Percentiles rank a stretch among this genome's conserved stretches.
Conservation (phyloP, 176 grass and related monocot species). For the Lolium multiflorum region DNA sequence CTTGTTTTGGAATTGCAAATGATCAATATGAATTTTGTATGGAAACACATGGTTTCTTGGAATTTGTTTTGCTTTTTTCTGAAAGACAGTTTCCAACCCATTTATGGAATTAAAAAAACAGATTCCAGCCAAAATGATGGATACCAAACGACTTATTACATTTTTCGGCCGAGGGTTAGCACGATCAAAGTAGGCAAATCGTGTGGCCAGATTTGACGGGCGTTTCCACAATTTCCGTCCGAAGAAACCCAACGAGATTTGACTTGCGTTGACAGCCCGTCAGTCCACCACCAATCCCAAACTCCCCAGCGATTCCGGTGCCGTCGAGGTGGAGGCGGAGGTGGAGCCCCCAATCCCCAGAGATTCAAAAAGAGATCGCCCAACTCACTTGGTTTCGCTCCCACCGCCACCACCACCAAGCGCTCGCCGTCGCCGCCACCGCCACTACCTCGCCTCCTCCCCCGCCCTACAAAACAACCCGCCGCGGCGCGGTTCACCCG, state of each 20-base stretch:
- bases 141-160: neutral
- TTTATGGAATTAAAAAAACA: too few species aligned
- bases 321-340: neutral
- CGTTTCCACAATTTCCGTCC: neutral
- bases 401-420: conserved; percentile 21
- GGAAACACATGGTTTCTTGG: too few species aligned
- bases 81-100: too few species aligned
- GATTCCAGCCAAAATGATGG: too few species aligned
- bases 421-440: conserved; percentile 40
- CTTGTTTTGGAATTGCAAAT: too few species aligned
- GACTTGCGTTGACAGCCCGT: neutral
- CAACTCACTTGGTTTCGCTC: conserved; percentile 30
- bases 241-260: neutral
- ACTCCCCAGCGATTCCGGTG: neutral
- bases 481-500: conserved; percentile 23
- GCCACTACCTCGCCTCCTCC: conserved; percentile 17
- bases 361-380: conserved; percentile 15
- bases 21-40: too few species aligned
- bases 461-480: neutral
- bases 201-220: neutral
- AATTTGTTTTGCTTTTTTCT: too few species aligned
- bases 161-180: neutral
- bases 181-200: neutral
- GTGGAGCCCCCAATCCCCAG: neutral
- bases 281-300: neutral